Conservation (phyloP, 225 moss, liverwort and hornwort species). For the Antitrichia curtipendula region DNA sequence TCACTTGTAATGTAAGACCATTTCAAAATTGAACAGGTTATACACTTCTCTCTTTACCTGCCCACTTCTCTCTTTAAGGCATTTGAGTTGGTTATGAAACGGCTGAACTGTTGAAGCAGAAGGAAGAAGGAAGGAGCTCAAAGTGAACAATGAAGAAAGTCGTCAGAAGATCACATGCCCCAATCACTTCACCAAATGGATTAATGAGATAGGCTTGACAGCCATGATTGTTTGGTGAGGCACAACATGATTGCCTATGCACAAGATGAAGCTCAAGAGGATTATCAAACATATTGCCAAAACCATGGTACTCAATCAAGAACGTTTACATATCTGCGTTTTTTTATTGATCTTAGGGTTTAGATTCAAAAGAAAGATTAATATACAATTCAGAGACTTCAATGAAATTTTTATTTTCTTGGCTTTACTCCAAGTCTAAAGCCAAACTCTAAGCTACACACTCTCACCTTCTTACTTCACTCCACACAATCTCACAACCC, state of each 20-base stretch:
- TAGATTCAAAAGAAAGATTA: neutral
- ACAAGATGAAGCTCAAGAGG: neutral
- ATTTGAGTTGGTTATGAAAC: neutral
- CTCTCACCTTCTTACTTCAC: neutral
- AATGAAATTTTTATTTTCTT: neutral
- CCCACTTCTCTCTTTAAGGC: neutral
- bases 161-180: neutral
- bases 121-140: neutral
- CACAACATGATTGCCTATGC: neutral
- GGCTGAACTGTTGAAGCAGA: neutral
- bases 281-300: neutral
- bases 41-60: neutral
- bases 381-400: neutral
- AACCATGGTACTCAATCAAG: neutral
- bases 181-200: neutral
- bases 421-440: neutral
- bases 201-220: neutral
- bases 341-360: neutral
- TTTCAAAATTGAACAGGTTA: neutral
- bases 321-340: neutral
- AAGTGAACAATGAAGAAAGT: neutral
- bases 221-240: neutral
- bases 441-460: too few relatives aligned
- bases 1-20: neutral
- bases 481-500: neutral